Evolutionary conservation across 139 green algal genomes (phyloP), one percentile per base, ranked within the genome.

Genomic region (Diplosphaera chodatii): DNA sequence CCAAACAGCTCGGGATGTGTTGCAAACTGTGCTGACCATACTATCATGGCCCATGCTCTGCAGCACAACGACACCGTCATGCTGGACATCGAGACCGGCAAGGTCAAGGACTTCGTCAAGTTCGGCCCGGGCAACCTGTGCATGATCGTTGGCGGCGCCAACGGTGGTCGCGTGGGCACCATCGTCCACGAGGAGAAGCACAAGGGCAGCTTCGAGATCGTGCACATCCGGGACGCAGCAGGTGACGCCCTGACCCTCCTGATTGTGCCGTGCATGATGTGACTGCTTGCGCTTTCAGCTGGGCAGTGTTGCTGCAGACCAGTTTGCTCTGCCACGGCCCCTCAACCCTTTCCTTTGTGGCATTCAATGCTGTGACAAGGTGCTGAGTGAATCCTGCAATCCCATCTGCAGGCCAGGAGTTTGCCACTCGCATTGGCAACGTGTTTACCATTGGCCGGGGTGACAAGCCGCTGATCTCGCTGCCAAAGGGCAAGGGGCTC

Each of bases 401-500:
- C n/a, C 37, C 10, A 48, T 48, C 48, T 27, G 18, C 48, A 59
- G 94, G 93, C 80, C 88, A 96, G 83, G 77, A 84, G 65, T 99
- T 99, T 75, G 94, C 93, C 72, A 99, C 96, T 25, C 88, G 96
- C 32, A 69, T 88, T 40, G 82, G 64, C 74, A 99, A 99, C 82
- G 91, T 99, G 65, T 99, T 99, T 82, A 83, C 96, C 70, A 98
- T 99, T 64, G 96, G 96, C 76, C 95, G 96, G 86, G 96, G 91
- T 73, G 89, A 91, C 83, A 97, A 97, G 91, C 87, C 96, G 6
- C 77, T 98, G 40, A 85, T 99, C 70, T 94, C 86, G 37, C 83
- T 99, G 84, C 94, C 96, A 79, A 99, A 98, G 93, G 94, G 91
- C 85, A 98, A 98, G 90, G 96, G 96, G 72, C 87, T 99, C 86